Percentiles rank a stretch among this genome's conserved stretches.
Evolutionary conservation across 129 eudicot genomes (phyloP).

Genomic region (Lonicera japonica): DNA sequence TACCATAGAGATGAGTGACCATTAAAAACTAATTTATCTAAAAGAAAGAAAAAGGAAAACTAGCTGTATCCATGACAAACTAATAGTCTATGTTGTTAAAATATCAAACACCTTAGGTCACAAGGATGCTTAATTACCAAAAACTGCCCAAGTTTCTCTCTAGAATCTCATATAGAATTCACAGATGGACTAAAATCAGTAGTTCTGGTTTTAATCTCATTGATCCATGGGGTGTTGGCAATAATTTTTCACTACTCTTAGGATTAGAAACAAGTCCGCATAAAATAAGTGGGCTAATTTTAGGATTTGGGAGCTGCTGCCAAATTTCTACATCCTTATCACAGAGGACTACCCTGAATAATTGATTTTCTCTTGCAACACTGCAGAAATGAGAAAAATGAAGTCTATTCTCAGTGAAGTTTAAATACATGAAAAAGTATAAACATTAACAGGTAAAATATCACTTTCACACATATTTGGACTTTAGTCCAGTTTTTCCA

Average conservation of each 20-base stretch:
- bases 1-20: not conserved
- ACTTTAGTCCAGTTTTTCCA: conserved; percentile 16
- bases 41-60: too few relatives aligned
- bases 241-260: not conserved
- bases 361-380: too few relatives aligned
- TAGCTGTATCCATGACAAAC: not conserved
- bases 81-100: not conserved
- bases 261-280: not conserved
- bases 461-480: conserved; percentile 19
- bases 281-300: not conserved
- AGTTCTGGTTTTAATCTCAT: too few relatives aligned
- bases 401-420: conserved; percentile 10
- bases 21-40: too few relatives aligned
- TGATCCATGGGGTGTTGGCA: not conserved
- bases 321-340: not conserved
- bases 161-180: not conserved
- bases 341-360: not conserved
- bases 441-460: conserved; percentile 18
- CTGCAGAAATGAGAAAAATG: conserved; percentile 16
- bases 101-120: conserved; percentile 7
- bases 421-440: conserved; percentile 1
- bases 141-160: not conserved
- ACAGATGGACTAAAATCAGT: not conserved
- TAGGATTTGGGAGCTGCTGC: not conserved
- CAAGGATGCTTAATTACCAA: not conserved